Base-by-base conservation (phyloP, 306 rosid species). In the Neltuma alba region DNA sequence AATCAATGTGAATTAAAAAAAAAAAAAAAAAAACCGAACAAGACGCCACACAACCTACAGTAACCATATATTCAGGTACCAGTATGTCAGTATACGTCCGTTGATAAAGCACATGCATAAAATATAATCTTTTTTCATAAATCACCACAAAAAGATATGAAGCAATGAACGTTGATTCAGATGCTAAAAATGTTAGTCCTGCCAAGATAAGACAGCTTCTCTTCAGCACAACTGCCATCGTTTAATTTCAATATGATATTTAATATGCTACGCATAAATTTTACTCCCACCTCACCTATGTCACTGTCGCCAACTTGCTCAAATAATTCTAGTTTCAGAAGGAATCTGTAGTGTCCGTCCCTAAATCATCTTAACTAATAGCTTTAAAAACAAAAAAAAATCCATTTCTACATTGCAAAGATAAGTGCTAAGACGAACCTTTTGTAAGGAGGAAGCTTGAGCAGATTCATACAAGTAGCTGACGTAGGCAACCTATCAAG, bases 401-500 rank as follows among this genome's bases (percentile, higher is more conserved):
- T 44, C 63, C 55, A 77, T 62, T 27, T 40, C 55, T 7, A 25
- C 20, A 79, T 25, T 36, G 71, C 62, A 52, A 81, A 70, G 50
- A 64, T 31, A 86, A 61, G 70, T 68, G 86, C 37, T 23, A 67
- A 74, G 72, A 86, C 92, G 70, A 85, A 95, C 99, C 99, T 95
- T 78, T 90, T 86, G 81, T 95, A 95, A 37, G 99, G 98, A 42
- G 99, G 99, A 85, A 95, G 98, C 93, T 95, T 95, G 41, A 95
- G 86, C 58, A 95, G 92, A 87, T 95, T 95, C 99, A 95, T 95
- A 83, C 99, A 95, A 80, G 99, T 95, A 70, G 99, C 99, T 18
- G 99, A 86, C 66, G 99, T 95, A 3, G 99, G 99, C 76, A 95
- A 81, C 68, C 99, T 92, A 66, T 91, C 98, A 81, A 91, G 94